These are phyloP conservation scores for Kwoniella europaea DNA, from an alignment of 768 basidiomycete species.

Conservation along the genomic window DNA sequence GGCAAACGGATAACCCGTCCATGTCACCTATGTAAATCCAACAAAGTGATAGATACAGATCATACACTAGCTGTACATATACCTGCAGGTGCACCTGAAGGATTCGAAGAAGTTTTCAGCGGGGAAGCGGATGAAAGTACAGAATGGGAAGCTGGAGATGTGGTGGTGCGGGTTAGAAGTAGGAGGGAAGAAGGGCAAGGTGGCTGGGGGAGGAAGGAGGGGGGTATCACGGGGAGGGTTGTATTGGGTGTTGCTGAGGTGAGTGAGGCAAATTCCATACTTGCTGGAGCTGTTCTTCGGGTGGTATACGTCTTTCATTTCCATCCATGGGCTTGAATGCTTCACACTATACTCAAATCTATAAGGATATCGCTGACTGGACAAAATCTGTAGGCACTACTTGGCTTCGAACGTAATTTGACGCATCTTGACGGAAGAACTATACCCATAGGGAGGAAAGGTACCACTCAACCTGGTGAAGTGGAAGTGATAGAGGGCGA, in stretches of 20 bases:
- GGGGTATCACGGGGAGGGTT: constrained; percentile 87
- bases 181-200: constrained; percentile 69
- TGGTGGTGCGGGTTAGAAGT: constrained; percentile 82
- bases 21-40: constrained; percentile 81
- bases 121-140: constrained; percentile 96
- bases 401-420: constrained; percentile 91
- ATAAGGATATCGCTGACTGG: constrained; percentile 18
- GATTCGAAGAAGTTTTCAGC: constrained; percentile 88
- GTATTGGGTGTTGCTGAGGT: constrained; percentile 91
- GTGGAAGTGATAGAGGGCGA: constrained; percentile 85
- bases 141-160: constrained; percentile 94
- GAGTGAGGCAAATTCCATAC: constrained; percentile 31
- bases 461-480: constrained; percentile 87
- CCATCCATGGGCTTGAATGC: no score
- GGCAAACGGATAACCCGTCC: constrained; percentile 75
- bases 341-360: neutral
- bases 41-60: constrained; percentile 79
- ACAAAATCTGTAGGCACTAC: constrained; percentile 69
- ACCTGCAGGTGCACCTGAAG: constrained; percentile 86
- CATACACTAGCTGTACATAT: constrained; percentile 86
- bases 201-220: constrained; percentile 86
- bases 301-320: no score
- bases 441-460: constrained; percentile 71
- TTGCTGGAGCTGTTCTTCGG: no score
- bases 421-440: constrained; percentile 88